Percentiles rank a stretch among this genome's conserved stretches.
These are phyloP conservation scores for Fusarium gaditjirri DNA, from an alignment of 2,329 filamentous ascomycete species.

Conservation along the genomic window DNA sequence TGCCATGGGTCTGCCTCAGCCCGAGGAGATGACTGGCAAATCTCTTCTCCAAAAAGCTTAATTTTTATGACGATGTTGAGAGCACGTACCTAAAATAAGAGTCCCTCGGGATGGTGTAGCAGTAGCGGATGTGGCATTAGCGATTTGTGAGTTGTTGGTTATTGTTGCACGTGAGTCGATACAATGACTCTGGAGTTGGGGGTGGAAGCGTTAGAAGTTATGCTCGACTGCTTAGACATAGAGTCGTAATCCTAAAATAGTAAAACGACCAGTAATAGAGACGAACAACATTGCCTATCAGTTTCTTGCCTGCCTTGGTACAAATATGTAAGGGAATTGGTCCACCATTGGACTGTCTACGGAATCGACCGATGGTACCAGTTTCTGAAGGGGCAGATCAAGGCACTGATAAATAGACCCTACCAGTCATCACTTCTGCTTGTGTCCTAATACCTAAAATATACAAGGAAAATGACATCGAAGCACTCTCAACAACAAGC, in stretches of 20 bases:
- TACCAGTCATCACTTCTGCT: not conserved
- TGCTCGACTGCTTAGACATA: constrained; percentile 31
- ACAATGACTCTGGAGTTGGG: constrained; percentile 40
- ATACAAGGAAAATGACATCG: not conserved
- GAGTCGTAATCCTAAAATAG: constrained; percentile 24
- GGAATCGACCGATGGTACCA: not conserved
- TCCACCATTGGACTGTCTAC: not conserved
- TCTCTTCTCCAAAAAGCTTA: constrained; percentile 82
- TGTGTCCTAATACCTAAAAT: not conserved
- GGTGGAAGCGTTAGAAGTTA: constrained; percentile 28
- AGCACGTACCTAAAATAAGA: constrained; percentile 4
- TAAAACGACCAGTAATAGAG: constrained; percentile 26
- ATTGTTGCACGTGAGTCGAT: constrained; percentile 24
- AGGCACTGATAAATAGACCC: not conserved
- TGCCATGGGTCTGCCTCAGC: constrained; percentile 90
- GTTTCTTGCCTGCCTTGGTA: not conserved
- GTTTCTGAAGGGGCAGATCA: not conserved
- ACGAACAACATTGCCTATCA: constrained; percentile 4
- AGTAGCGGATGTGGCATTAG: constrained; percentile 24
- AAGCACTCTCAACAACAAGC: not conserved
- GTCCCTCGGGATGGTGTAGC: constrained; percentile 14
- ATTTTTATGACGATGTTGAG: constrained; percentile 35
- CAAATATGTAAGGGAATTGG: not conserved
- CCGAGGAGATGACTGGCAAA: constrained; percentile 89
- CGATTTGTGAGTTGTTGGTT: constrained; percentile 32